phyloP scores from a whole-genome alignment of 2,329 filamentous ascomycete species.

The Rosellinia necatrix region DNA sequence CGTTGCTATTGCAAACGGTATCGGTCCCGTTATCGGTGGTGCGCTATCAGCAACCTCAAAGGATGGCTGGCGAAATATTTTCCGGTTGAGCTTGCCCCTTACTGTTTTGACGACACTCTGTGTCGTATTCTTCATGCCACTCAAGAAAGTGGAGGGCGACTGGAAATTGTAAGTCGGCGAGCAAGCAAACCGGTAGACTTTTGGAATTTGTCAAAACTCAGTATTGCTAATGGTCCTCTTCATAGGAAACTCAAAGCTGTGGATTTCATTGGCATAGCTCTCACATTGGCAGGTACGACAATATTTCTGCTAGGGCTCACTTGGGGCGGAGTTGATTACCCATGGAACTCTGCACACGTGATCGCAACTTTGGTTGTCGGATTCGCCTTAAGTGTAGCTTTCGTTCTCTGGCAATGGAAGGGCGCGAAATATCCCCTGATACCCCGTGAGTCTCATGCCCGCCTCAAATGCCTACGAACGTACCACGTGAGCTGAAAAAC shows the following conservation, averaged over 20 bases:
- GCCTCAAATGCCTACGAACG: not conserved
- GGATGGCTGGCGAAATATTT: constrained; percentile 59
- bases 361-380: constrained; percentile 60
- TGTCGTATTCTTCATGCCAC: constrained; percentile 60
- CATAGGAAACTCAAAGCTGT: constrained; percentile 53
- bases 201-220: not conserved
- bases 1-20: constrained; percentile 57
- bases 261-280: constrained; percentile 53
- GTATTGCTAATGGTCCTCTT: not conserved
- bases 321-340: constrained; percentile 64
- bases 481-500: constrained; percentile 1
- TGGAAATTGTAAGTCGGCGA: constrained; percentile 48
- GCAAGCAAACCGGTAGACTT: not conserved
- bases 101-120: constrained; percentile 51
- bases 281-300: constrained; percentile 52
- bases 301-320: constrained; percentile 56
- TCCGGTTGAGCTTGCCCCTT: constrained; percentile 58
- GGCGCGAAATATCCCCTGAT: constrained; percentile 54
- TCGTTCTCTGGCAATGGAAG: constrained; percentile 59
- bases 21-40: constrained; percentile 59
- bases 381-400: constrained; percentile 49
- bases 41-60: constrained; percentile 50
- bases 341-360: constrained; percentile 60
- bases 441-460: constrained; percentile 41
- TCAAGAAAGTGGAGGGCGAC: constrained; percentile 57